Base-by-base conservation (phyloP, 2,329 filamentous ascomycete genomes). In the Emergomyces orientalis region DNA sequence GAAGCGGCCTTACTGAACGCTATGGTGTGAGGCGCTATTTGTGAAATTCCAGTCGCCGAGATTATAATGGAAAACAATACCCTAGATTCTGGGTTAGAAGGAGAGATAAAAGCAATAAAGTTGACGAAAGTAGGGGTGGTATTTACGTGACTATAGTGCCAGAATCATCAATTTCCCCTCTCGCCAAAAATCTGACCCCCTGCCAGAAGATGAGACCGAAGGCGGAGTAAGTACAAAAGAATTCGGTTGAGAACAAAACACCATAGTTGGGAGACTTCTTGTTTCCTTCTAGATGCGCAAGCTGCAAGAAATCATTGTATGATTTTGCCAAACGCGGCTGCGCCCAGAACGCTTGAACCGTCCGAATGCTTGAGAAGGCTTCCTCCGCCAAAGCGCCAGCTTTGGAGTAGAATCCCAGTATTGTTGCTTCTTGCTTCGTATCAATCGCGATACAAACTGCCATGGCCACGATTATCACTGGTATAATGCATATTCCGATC, bases 371-470 rank as follows among this genome's bases (percentile, higher is more conserved):
- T 2, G 74, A 75, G 51, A 82, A 73, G 0, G 78, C 76, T 63
- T 82, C 80, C 68, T 82, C 77, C 0, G 79, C 79, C 3, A 82
- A 69, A 3, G 73, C 68, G 1, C 74, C 77, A 3, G 78, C 80
- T 63, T 75, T 72, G 8, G 77, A 77, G 60, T 81, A 78, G n/a
- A 80, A 73, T 1, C 70, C 64, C 34, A 71, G 65, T 9, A 73
- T 65, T 54, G 68, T 69, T 9, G 64, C 63, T 58, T 73, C 71
- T 1, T 72, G 54, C 47, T 63, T 65, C n/a, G 69, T 65, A 17
- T 70, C 63, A 2, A 69, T 30, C 6, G 58, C 60, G 9, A 72
- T 65, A 37, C 68, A 70, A n/a, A 68, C 60, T 5, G 62, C 66
- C 25, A 68, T 68, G 30, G 71, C 57, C 49, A 69, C 63, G 14